Evolutionary conservation across 78 protist genomes (phyloP), one percentile per base, ranked within the genome.

Genomic region (Dictyostelium discoideum): DNA sequence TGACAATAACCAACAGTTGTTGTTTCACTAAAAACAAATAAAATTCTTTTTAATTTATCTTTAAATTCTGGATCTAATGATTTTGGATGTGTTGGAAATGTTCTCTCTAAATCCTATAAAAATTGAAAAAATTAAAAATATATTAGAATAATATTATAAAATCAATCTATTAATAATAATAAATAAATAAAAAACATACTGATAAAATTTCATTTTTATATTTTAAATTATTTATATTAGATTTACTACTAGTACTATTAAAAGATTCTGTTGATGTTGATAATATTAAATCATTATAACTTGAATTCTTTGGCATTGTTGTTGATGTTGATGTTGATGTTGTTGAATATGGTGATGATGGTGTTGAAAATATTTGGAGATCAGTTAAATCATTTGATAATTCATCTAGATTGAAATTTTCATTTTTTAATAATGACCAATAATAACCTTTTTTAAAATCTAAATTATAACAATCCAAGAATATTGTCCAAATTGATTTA

Each of bases 1-100:
- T 90, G 95, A 63, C 95, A 90, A 50, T 90, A 90, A 32, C 95
- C 95, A 63, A 87, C 93, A n/a, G 37, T 46, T 29, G 95, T 90
- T 8, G 74, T 90, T 24, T 81, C 76, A 73, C 95, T 90, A 73
- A 63, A 90, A 11, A 90, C 88, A 48, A 83, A 72, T 24, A 90
- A 50, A 42, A 90, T 44, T 26, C 77, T 90, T 37, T 82, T 44
- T 26, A 90, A 44, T 46, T 67, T 80, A 20, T 90, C 88, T 42
- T 79, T 90, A 39, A 90, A 90, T n/a, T 50, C 82, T 46, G 57
- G 42, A 39, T 90, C 88, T n/a, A 81, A 24, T 46, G 95, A 80
- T 39, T 81, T 42, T 11, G 86, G 60, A 82, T 90, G 95, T 29
- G 48, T 90, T 54, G 95, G 95, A 39, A 90, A 90, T 48, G 95